Percentiles rank a stretch among this genome's conserved stretches.
phyloP scores from a whole-genome alignment of 139 green algal genomes.

The Edaphochlamys debaryana region DNA sequence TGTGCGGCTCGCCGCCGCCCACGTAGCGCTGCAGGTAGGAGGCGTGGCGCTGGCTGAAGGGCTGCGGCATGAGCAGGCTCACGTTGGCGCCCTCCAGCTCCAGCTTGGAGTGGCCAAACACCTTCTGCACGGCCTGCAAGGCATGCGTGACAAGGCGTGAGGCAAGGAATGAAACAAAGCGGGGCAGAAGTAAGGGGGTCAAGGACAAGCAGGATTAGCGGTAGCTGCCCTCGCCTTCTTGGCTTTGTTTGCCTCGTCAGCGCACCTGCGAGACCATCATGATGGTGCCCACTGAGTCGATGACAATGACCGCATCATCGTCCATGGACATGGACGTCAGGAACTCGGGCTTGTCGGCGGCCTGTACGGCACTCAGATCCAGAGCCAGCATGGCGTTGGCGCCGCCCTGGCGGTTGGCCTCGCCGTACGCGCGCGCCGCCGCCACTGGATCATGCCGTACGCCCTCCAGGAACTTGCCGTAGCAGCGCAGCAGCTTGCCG shows the following conservation, averaged over 20 bases:
- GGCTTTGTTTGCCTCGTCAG: no score
- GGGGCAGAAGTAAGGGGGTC: no score
- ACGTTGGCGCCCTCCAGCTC: conserved; percentile 43
- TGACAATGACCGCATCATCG: conserved; percentile 47
- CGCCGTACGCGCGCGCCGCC: conserved; percentile 6
- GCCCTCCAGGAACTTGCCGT: conserved; percentile 58
- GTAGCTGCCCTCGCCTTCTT: no score
- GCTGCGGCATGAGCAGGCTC: conserved; percentile 45
- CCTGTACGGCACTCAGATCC: not conserved
- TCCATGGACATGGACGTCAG: conserved; percentile 47
- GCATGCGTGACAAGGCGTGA: no score
- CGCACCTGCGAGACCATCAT: conserved; percentile 47
- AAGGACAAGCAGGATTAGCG: no score
- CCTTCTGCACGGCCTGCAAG: conserved; percentile 22
- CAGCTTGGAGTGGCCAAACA: conserved; percentile 39
- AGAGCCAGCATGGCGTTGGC: conserved; percentile 6
- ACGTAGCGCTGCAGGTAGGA: conserved; percentile 43
- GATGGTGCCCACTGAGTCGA: conserved; percentile 47
- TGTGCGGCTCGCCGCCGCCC: conserved; percentile 30
- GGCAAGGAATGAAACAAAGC: no score
- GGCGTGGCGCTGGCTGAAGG: conserved; percentile 45
- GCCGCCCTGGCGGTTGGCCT: conserved; percentile 38
- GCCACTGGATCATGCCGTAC: conserved; percentile 35
- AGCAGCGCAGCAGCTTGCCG: conserved; percentile 47
- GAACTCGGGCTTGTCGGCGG: conserved; percentile 9